Evolutionary conservation across 176 grass and related monocot species (phyloP).

Genomic region (Carex scoparia): DNA sequence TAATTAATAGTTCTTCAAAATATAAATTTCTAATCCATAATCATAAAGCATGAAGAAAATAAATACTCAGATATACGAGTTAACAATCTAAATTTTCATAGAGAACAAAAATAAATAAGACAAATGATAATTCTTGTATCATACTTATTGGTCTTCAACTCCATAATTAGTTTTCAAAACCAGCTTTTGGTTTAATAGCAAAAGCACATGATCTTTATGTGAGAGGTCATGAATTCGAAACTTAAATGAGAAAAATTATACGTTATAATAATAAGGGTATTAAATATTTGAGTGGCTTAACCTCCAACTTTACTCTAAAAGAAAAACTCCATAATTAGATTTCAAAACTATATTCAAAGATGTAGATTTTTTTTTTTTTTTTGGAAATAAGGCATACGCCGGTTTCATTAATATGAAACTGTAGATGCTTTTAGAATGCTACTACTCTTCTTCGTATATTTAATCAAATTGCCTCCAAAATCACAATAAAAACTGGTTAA

Average conservation of each 20-base stretch:
- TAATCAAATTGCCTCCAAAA: not conserved
- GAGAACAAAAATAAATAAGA: not conserved
- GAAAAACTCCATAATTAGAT: too few species aligned
- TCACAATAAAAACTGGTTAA: not conserved
- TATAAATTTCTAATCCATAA: not conserved
- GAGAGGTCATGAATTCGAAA: too few species aligned
- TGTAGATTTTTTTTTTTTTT: too few species aligned
- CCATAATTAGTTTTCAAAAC: not conserved
- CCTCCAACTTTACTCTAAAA: too few species aligned
- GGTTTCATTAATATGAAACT: too few species aligned
- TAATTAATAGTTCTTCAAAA: not conserved
- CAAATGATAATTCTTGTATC: not conserved
- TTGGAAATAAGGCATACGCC: too few species aligned
- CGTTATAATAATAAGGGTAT: too few species aligned
- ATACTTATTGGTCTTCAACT: not conserved
- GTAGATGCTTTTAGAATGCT: not conserved
- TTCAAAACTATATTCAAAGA: too few species aligned
- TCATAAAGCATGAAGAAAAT: not conserved
- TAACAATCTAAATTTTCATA: not conserved
- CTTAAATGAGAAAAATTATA: too few species aligned
- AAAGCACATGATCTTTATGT: too few species aligned
- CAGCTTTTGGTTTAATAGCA: too few species aligned
- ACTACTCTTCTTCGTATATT: not conserved
- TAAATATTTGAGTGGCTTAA: too few species aligned
- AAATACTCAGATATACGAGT: not conserved